These are phyloP conservation scores for Trichaptum fuscoviolaceum DNA, from an alignment of 768 basidiomycete genomes.

Conservation along the genomic window DNA sequence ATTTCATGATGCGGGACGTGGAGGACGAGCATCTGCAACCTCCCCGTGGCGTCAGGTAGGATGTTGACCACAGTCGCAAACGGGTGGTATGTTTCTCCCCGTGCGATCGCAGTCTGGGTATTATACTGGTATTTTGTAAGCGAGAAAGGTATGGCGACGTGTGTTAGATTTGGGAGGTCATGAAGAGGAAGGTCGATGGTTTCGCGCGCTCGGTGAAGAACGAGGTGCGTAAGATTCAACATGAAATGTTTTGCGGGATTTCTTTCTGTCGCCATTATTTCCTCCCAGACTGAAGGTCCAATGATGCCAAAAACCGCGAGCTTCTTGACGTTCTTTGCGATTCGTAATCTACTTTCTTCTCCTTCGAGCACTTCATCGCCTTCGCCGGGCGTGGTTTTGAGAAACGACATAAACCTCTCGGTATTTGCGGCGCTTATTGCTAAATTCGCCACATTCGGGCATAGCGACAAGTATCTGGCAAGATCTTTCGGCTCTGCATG, in stretches of 20 bases:
- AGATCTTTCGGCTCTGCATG: not conserved
- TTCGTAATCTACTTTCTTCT: not conserved
- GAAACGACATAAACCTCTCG: not conserved
- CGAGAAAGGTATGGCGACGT: not conserved
- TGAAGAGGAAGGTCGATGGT: not conserved
- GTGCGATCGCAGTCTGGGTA: not conserved
- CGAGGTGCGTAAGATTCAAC: not conserved
- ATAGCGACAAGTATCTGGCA: not conserved
- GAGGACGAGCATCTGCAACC: not conserved
- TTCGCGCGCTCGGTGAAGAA: not conserved
- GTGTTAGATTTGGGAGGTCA: not conserved
- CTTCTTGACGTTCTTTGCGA: not conserved
- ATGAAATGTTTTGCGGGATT: not conserved
- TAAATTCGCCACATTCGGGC: not conserved
- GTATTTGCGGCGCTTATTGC: not conserved
- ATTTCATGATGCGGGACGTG: not conserved
- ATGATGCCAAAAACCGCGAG: not conserved
- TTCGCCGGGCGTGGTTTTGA: not conserved
- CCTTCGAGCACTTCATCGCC: not conserved
- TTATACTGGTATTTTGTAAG: not conserved
- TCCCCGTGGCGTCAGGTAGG: not conserved
- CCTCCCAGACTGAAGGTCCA: not conserved
- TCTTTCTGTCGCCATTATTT: not conserved
- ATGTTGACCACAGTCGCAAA: not conserved
- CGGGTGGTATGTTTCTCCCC: not conserved